Base-by-base conservation (phyloP, 2,329 filamentous ascomycete genomes). In the Penicillium sp. region DNA sequence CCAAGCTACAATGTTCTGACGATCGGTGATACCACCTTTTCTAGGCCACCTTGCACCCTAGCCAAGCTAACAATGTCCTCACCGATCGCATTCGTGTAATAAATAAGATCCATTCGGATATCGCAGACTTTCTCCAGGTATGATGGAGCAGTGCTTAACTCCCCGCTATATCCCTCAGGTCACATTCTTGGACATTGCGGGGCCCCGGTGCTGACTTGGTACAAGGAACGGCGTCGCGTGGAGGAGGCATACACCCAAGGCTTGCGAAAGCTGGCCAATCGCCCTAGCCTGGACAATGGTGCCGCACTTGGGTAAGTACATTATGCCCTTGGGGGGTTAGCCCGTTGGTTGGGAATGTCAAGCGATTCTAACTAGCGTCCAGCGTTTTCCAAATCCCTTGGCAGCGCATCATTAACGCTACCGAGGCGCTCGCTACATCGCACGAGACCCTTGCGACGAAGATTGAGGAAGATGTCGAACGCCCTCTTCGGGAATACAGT, bases 71-170 rank as follows among this genome's bases (percentile, higher is more conserved):
- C 39, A 83, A 85, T 53, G 84, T 91, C 58, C 84, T 98, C 68
- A 90, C 88, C 75, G 93, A 97, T 67, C 90, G 95, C 70, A 85
- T 98, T 67, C 90, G 90, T 76, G 86, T 91, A 76, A 93, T 98
- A 72, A 85, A 84, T 68, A 91, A 88, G 75, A 80, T 96, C 78
- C 97, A 99, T 76, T 78, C 82, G 66, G 91, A 97, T 73, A 91
- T 99, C 70, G 93, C 93, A 74, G 93, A 98, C 78, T 99, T 93
- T 91, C 84, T 99, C 61, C 90, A 93, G 88, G 93, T 96, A 86
- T 76, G 77, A 64, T 53, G 51, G 60, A 31, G 8, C 26, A 53
- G 35, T 37, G 50, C 48, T 13, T 35, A 44, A n/a, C 24, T 46
- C 31, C 49, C 43, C 50, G 46, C 33, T 45, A 39, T 22, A 47